Evolutionary conservation across 75 land plant species (phyloP), one percentile per base, ranked within the genome.

Genomic region (Gnetum montanum): DNA sequence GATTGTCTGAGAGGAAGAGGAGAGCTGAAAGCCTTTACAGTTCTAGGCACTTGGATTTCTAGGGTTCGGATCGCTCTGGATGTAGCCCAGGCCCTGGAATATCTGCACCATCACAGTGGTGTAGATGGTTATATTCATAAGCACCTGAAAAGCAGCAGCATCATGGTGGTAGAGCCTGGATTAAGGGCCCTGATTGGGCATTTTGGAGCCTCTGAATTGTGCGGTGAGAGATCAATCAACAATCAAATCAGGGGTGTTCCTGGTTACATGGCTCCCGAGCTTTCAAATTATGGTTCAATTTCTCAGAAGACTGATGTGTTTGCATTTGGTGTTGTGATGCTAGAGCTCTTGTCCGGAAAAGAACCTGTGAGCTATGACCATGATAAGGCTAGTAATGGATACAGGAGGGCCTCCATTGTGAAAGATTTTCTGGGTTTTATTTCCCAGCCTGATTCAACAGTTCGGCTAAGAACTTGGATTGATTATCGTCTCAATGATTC

Each of bases 231-330:
- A 4, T 31, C 37, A n/a, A n/a, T n/a, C n/a, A n/a, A n/a, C n/a
- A n/a, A n/a, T 1, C 25, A 48, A 48, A 15, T 12, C 27, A 22
- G 27, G 13, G 11, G 50, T 11, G 3, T 52, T 19, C 71, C 33
- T 2, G 77, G 77, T 12, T 74, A 74, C 58, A 74, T 74, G 77
- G 54, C 77, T 11, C 77, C 77, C 22, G 77, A 74, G 57, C 69
- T 69, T 35, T 1, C 27, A 19, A 16, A 28, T 6, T 44, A 19
- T 13, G 77, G 77, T 0, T 20, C 43, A 4, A 33, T 64, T 27
- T 63, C 67, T 6, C 56, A 43, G 12, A 74, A 74, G 44, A 37
- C 43, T 8, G 77, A 74, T 27, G 77, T 69, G 5, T 74, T 29
- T 51, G 48, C 73, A 20, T 74, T 58, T 46, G 77, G 73, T 13